Base-by-base conservation (phyloP, 495 filamentous ascomycete genomes). In the Xylaria flabelliformis region DNA sequence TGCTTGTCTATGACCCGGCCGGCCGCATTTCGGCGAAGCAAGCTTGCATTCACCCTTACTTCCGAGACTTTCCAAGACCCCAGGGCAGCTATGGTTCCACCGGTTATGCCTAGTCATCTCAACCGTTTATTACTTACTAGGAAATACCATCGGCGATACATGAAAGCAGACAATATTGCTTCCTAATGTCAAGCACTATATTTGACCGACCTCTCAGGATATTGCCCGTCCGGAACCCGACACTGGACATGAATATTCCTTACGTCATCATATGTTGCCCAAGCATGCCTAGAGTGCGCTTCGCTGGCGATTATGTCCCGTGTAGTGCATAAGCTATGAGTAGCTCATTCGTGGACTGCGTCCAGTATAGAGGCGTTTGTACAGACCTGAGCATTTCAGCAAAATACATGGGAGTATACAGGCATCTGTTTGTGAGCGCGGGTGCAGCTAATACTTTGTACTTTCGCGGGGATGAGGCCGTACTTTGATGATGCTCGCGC, bases 1-100 rank as follows among this genome's bases (percentile, higher is more conserved):
- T 99, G 83, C 90, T 99, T 56, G 92, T 97, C 46, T 99, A 96
- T 78, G 97, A 99, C 81, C 96, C 96, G 17, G 93, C 96, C 34
- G 90, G 92, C 42, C 92, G 96, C 68, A 94, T 99, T 65, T 97
- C 94, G 3, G 96, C 96, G 59, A 99, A 99, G 85, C 94, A 97
- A 83, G 93, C 97, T 7, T 93, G 93, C 80, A 86, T 88, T 74
- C 96, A 98, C 81, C 93, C 94, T 10, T 99, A 98, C 83, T 98
- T 99, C 82, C 89, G 91, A 64, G 88, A 93, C 70, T 91, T 89
- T 59, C 77, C 79, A 51, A 75, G 80, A 10, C 74, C 80, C 19
- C 80, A 80, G 56, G 77, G 70, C 55, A 82, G 83, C 4, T 79
- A 83, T 72, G 76, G 74, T 51, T 75, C 75, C 63, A 81, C 81